Percentiles rank a stretch among this genome's conserved stretches.
These are phyloP conservation scores for Protostelium mycophagum DNA, from an alignment of 78 protist genomes.

Conservation along the genomic window DNA sequence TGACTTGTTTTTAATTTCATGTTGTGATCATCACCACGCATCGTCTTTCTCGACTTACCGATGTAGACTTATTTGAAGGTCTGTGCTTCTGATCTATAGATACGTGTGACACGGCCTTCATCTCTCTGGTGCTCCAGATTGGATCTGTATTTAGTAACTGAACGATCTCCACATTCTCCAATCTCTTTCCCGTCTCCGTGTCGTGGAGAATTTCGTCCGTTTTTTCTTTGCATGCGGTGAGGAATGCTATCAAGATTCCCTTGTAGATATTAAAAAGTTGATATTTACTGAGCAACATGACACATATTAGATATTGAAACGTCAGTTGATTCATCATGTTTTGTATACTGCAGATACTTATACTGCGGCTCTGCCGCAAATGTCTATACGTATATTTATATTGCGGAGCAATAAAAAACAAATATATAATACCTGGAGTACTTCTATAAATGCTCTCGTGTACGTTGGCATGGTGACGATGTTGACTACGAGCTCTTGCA, in stretches of 20 bases:
- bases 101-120: neutral
- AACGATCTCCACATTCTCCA: neutral
- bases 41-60: too few relatives aligned
- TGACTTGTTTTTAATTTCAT: too few relatives aligned
- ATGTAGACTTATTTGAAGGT: neutral
- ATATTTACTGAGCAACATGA: too few relatives aligned
- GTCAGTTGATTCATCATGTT: too few relatives aligned
- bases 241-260: too few relatives aligned
- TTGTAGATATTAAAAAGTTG: too few relatives aligned
- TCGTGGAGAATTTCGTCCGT: neutral
- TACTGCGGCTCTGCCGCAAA: too few relatives aligned
- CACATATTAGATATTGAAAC: too few relatives aligned
- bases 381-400: too few relatives aligned
- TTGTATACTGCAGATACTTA: too few relatives aligned
- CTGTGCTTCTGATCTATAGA: neutral
- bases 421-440: neutral
- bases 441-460: neutral
- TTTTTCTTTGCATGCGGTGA: neutral
- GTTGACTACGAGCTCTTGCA: neutral
- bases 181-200: neutral
- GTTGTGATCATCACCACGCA: too few relatives aligned
- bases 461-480: neutral
- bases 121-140: neutral
- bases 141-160: neutral
- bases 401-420: too few relatives aligned